Evolutionary conservation across 2,329 filamentous ascomycete genomes (phyloP).

Genomic region (Dothistroma septosporum): DNA sequence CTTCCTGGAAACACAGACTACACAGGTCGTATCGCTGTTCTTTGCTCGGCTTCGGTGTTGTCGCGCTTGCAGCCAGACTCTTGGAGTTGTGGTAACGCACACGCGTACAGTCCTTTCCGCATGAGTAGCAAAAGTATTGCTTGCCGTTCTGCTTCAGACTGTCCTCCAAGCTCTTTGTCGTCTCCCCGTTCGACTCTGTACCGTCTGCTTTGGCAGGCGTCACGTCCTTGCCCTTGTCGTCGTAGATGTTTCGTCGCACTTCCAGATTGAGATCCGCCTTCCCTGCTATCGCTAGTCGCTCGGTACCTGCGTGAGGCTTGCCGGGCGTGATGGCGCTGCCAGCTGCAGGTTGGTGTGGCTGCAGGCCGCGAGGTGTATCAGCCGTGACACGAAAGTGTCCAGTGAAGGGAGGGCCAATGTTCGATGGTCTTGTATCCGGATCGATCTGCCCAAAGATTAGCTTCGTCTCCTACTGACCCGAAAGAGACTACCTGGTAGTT

Average conservation of each 20-base stretch:
- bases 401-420: conserved; percentile 92
- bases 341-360: conserved; percentile 88
- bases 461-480: not conserved
- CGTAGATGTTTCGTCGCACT: conserved; percentile 91
- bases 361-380: conserved; percentile 89
- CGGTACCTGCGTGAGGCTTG: conserved; percentile 63
- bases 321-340: conserved; percentile 61
- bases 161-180: conserved; percentile 58
- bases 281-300: conserved; percentile 62
- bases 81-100: conserved; percentile 69
- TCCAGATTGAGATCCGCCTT: conserved; percentile 89
- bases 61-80: conserved; percentile 44
- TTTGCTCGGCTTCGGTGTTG: conserved; percentile 50
- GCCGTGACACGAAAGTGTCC: conserved; percentile 95
- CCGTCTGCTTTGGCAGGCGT: conserved; percentile 53
- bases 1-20: conserved; percentile 83
- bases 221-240: conserved; percentile 82
- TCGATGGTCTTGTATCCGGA: conserved; percentile 88
- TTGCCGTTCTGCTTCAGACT: conserved; percentile 60
- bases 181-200: conserved; percentile 62
- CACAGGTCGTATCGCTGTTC: conserved; percentile 80
- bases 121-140: conserved; percentile 78
- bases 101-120: conserved; percentile 81
- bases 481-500: conserved; percentile 77
- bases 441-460: conserved; percentile 64